Base-by-base conservation (phyloP, 2,329 filamentous ascomycete genomes). In the Cercospora citrullina region DNA sequence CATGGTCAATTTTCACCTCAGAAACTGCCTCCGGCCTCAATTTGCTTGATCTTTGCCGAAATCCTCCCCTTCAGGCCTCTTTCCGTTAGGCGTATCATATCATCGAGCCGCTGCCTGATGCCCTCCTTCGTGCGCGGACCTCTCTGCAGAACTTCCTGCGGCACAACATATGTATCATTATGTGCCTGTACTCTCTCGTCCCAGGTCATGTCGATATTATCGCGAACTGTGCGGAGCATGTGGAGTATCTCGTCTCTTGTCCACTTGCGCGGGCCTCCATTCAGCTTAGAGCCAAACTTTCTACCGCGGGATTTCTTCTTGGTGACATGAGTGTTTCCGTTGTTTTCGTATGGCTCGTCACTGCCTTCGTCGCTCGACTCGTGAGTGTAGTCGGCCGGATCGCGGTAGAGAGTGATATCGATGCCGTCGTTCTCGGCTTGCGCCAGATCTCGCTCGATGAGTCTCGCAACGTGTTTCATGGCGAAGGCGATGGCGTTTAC, bases 11-110 rank as follows among this genome's bases (percentile, higher is more conserved):
- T 2, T 55, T 26, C 48, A 55, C 21, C 48, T 55, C 23, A 30
- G 21, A 28, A 23, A 30, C 3, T 55, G 14, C n/a, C 30, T 21
- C 21, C 28, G 23, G 55, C 55, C 55, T 65, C 55, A 7, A 65
- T 30, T 16, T 65, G 55, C 23, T 21, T 21, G 14, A 66, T 61
- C 36, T 67, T 67, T 18, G 33, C 53, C 8, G 28, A 53, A 14
- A 67, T n/a, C 18, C 65, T 31, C 26, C 4, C 60, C 26, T 63
- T 33, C 51, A 67, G 18, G 8, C 65, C 65, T 6, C 23, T 14
- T 4, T 28, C 23, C 12, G 51, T 60, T 53, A 67, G 18, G 10
- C 60, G 39, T 14, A 63, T 62, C 48, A 60, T 23, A 28, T 48
- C 48, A 9, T 51, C 36, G 18, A 63, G 30, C 28, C 62, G 60